Percentiles rank a stretch among this genome's conserved stretches.
Evolutionary conservation across 345 rosid species (phyloP).

Genomic region (Arabidopsis suecica): DNA sequence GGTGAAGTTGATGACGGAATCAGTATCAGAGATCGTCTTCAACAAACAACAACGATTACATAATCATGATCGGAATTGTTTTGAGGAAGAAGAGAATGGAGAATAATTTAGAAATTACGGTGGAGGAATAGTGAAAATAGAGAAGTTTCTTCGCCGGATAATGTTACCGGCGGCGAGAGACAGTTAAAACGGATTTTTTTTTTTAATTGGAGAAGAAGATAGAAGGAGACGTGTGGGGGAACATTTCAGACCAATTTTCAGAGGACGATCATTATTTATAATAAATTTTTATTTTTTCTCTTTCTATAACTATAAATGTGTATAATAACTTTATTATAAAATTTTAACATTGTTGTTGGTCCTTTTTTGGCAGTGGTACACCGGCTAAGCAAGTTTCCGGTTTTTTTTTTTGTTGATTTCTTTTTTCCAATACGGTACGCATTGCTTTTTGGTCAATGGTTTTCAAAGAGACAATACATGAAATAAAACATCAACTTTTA

Average conservation of each 20-base stretch:
- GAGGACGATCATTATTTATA: conserved; percentile 45
- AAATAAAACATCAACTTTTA: neutral
- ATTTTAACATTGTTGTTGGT: conserved; percentile 37
- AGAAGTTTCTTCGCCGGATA: conserved; percentile 26
- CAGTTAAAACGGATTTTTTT: conserved; percentile 4
- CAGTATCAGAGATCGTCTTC: neutral
- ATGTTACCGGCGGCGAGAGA: conserved; percentile 40
- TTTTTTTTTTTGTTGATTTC: neutral
- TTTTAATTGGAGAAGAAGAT: conserved; percentile 28
- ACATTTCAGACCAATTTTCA: conserved; percentile 48
- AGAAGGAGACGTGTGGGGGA: conserved; percentile 54
- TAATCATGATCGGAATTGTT: conserved; percentile 29
- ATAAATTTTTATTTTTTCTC: conserved; percentile 36
- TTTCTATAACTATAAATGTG: conserved; percentile 13
- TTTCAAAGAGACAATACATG: neutral
- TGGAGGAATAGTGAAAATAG: neutral
- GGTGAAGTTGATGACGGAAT: conserved; percentile 22
- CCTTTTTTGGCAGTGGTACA: conserved; percentile 40
- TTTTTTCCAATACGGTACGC: neutral
- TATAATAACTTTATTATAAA: conserved; percentile 6
- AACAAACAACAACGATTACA: neutral
- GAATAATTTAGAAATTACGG: neutral
- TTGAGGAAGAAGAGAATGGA: conserved; percentile 13
- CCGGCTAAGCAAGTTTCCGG: conserved; percentile 32
- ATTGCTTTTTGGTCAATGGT: conserved; percentile 38